Evolutionary conservation across 768 basidiomycete species (phyloP), one percentile per base, ranked within the genome.

Genomic region (Boletus subparvulus): DNA sequence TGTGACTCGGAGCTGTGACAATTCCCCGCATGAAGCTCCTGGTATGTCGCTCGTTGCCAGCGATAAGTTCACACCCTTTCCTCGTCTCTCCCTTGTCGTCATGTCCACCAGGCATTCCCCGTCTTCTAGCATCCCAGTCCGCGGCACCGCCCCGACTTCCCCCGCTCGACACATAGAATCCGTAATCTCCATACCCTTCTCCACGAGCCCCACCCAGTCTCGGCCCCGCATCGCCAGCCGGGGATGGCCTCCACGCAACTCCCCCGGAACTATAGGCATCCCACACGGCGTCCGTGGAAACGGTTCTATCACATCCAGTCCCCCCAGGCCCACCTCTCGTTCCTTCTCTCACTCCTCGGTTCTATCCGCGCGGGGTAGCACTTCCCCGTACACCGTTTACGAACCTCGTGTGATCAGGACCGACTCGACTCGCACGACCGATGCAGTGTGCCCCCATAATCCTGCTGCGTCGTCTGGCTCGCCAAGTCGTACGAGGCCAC

Each of bases 401-500:
- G 85, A 88, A 62, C 90, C 90, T 42, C 83, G 90, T 47, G 78
- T 92, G 54, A 79, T 92, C 44, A 86, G 88, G 50, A 82, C 78
- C 17, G 77, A 79, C 51, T 71, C 77, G 40, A 64, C 77, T 52
- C 77, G 75, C 37, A 69, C 58, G 51, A 63, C 67, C n/a, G 83
- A 84, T 52, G 52, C 70, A 21, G 68, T 76, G 28, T 83, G 81
- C 63, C 68, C 77, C 9, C 60, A 60, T n/a, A 64, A 41, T 39
- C 36, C 62, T 37, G 74, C 83, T 4, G 51, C 76, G 1, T 75
- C 77, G 6, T 59, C 77, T 55, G 65, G 71, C 32, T 78, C 81
- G 9, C 77, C 82, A 33, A 69, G 74, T 8, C 81, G 79, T 53
- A 63, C 76, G n/a, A 81, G 83, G 42, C 60, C 76, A 35, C 82